Percentiles rank a stretch among this genome's conserved stretches.
Evolutionary conservation across 192 early-diverging fungal genomes (phyloP).

Genomic region (Mortierella hygrophila): DNA sequence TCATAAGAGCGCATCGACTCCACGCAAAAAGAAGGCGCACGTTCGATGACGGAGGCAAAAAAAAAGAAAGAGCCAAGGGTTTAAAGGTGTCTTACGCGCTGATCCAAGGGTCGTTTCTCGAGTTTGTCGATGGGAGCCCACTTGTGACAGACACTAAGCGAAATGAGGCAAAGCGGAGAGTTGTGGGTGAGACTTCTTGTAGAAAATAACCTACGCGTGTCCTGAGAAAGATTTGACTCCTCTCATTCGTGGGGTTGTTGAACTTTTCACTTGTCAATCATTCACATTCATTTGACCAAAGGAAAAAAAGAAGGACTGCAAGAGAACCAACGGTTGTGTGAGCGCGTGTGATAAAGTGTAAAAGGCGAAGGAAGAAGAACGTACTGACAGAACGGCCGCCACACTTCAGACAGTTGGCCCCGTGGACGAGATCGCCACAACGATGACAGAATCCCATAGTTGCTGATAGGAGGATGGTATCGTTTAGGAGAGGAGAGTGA

Average conservation of each 20-base stretch:
- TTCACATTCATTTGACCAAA: background rate
- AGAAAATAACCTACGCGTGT: background rate
- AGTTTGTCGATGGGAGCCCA: constrained; percentile 40
- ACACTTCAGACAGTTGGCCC: constrained; percentile 62
- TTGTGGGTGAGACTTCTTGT: background rate
- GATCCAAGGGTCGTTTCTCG: constrained; percentile 55
- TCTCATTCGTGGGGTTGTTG: no score
- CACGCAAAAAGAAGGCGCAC: background rate
- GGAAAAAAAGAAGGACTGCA: background rate
- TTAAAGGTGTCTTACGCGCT: constrained; percentile 39
- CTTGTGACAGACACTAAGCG: constrained; percentile 52
- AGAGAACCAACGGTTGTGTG: background rate
- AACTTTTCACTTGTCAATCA: background rate
- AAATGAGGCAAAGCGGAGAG: background rate
- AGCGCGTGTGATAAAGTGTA: background rate
- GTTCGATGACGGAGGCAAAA: background rate
- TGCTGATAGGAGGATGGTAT: background rate
- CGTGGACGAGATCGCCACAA: constrained; percentile 61
- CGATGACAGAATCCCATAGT: constrained; percentile 68
- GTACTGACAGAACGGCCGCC: constrained; percentile 65
- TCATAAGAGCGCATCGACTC: no score
- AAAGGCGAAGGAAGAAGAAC: background rate
- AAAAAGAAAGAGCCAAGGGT: background rate
- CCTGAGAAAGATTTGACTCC: background rate
- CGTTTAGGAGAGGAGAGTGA: constrained; percentile 6